A percentile compares a stretch with the other conserved stretches of the same genome.
Conservation (phyloP, 2,329 filamentous ascomycete genomes). For the Colletotrichum tofieldiae region DNA sequence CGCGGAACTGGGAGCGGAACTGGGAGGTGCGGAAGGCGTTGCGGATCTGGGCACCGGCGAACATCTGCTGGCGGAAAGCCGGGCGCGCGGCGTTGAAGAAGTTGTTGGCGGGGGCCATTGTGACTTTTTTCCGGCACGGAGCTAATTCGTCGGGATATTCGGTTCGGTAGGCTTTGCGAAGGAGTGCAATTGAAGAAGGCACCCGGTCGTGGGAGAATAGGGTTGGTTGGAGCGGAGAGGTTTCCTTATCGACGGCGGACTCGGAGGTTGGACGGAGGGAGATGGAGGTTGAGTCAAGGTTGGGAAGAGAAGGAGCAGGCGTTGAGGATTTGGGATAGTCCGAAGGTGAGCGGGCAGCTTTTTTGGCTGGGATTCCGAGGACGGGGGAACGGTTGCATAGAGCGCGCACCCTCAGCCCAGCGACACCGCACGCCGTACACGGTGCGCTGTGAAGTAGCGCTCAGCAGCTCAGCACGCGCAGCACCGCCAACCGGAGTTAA, state of each 20-base stretch:
- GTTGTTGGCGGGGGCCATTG: slow-evolving; percentile 63
- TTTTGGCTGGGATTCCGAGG: slow-evolving; percentile 25
- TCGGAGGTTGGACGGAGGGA: slow-evolving; percentile 21
- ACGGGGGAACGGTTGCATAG: slow-evolving; percentile 20
- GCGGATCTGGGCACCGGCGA: slow-evolving; percentile 68
- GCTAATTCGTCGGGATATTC: neutral
- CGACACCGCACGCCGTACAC: neutral
- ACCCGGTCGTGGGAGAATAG: neutral
- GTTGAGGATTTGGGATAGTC: slow-evolving; percentile 41
- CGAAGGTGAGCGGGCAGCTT: slow-evolving; percentile 35
- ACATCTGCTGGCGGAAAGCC: slow-evolving; percentile 68
- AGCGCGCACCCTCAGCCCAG: slow-evolving; percentile 7
- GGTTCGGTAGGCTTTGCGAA: neutral
- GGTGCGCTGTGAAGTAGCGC: no score
- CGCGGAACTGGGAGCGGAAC: slow-evolving; percentile 61
- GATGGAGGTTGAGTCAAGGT: slow-evolving; percentile 38
- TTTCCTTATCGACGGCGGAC: slow-evolving; percentile 6
- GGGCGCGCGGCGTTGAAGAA: slow-evolving; percentile 71
- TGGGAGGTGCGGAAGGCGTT: slow-evolving; percentile 65
- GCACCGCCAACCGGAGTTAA: slow-evolving; percentile 36
- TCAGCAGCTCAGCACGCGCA: neutral
- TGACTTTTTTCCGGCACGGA: slow-evolving; percentile 34
- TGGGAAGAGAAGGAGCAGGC: slow-evolving; percentile 22
- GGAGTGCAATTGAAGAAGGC: slow-evolving; percentile 2
- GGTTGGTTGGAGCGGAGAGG: slow-evolving; percentile 36